Conservation (phyloP, 1,139 yeast genomes). For the Pichia sp. region DNA sequence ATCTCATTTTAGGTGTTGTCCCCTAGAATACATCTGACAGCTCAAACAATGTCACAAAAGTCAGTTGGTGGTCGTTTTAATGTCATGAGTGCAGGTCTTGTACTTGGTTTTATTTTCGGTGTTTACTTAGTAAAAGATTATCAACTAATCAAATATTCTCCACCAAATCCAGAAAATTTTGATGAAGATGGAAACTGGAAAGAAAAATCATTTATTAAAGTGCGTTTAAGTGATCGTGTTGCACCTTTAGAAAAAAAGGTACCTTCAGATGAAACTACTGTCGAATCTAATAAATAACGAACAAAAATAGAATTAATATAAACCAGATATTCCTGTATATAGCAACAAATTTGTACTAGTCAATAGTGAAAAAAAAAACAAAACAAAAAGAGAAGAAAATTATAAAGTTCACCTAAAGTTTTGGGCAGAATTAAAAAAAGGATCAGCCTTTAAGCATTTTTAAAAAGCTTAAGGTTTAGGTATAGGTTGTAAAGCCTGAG, state of each 20-base stretch:
- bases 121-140: conserved; percentile 28
- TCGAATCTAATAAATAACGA: no score
- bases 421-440: background rate
- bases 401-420: background rate
- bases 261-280: conserved; percentile 12
- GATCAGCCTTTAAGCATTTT: background rate
- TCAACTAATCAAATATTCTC: conserved; percentile 28
- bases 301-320: background rate
- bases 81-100: conserved; percentile 22
- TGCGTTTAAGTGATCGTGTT: conserved; percentile 23
- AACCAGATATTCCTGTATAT: background rate
- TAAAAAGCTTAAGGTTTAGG: background rate
- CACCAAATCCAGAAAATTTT: conserved; percentile 30
- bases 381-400: no score
- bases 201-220: conserved; percentile 25
- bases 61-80: conserved; percentile 26
- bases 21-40: no score
- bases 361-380: background rate
- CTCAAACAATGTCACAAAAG: conserved; percentile 16
- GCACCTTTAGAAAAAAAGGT: conserved; percentile 28
- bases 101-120: conserved; percentile 25
- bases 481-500: background rate
- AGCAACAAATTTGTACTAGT: background rate
- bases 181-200: conserved; percentile 31
- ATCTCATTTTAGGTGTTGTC: no score